These are phyloP conservation scores for Vaucheria bursata DNA, from an alignment of 352 stramenopile genomes.

Conservation along the genomic window DNA sequence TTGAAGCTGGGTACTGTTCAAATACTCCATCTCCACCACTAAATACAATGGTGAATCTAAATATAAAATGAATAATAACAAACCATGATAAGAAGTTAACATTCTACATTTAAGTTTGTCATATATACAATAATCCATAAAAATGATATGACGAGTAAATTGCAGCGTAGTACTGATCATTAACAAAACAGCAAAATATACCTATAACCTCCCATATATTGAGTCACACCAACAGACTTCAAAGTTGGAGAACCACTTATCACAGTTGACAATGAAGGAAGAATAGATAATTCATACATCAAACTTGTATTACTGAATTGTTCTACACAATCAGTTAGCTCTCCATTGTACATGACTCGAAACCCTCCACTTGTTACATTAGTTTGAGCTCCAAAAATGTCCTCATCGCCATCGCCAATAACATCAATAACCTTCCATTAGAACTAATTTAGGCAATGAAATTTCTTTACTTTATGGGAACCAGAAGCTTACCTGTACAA, in stretches of 20 bases:
- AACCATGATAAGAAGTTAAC: no score
- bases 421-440: constrained; percentile 32
- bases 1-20: background rate
- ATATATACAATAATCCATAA: no score
- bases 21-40: background rate
- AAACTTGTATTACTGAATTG: no score
- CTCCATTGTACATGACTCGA: constrained; percentile 23
- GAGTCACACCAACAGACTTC: background rate
- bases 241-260: constrained; percentile 1
- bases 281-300: no score
- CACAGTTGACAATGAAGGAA: no score
- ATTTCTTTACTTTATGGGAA: no score
- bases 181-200: no score
- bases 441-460: no score
- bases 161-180: no score
- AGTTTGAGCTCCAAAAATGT: constrained; percentile 16
- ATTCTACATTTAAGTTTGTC: no score
- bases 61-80: no score
- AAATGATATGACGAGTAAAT: no score
- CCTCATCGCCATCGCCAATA: constrained; percentile 20
- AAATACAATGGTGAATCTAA: background rate
- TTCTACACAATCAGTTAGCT: constrained; percentile 23
- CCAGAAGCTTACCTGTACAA: constrained; percentile 22
- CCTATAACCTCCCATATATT: background rate
- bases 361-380: constrained; percentile 37